phyloP scores from a whole-genome alignment of 1,284 basidiomycete genomes.

The Pseudozyma flocculosa region DNA sequence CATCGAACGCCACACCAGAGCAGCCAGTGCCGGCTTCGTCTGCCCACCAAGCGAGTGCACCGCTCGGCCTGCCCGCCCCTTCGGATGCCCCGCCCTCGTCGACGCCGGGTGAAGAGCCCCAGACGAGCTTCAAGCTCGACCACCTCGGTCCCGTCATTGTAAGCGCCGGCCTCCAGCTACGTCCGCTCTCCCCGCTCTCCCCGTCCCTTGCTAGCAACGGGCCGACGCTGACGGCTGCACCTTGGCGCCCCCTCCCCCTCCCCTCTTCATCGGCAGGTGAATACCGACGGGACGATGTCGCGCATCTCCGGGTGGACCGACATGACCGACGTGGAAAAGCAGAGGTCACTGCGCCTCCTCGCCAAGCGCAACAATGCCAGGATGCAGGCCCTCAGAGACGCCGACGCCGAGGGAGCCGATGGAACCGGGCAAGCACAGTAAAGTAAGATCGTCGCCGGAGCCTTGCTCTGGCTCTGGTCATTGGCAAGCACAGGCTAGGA shows the following conservation, averaged over 20 bases:
- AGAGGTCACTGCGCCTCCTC: constrained; percentile 37
- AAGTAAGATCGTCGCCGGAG: too few relatives aligned
- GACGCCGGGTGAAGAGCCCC: constrained; percentile 5
- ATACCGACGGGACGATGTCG: constrained; percentile 48
- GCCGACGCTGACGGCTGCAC: too few relatives aligned
- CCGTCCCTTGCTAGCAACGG: too few relatives aligned
- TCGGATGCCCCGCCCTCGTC: constrained; percentile 7
- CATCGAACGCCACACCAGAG: too few relatives aligned
- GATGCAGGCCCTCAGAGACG: constrained; percentile 16
- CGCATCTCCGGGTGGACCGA: constrained; percentile 43
- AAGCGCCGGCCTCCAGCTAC: background rate
- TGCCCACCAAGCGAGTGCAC: too few relatives aligned
- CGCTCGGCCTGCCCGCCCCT: constrained; percentile 28
- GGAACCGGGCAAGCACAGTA: background rate
- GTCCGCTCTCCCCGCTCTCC: background rate
- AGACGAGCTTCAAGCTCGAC: constrained; percentile 41
- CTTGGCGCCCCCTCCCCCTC: too few relatives aligned
- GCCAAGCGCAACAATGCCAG: constrained; percentile 44
- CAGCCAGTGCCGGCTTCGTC: too few relatives aligned
- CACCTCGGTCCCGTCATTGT: constrained; percentile 45
- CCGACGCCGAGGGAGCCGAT: background rate
- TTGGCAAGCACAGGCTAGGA: too few relatives aligned
- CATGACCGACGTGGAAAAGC: constrained; percentile 39
- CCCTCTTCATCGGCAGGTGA: constrained; percentile 16
- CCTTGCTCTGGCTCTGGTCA: too few relatives aligned